A percentile compares a stretch with the other conserved stretches of the same genome.
These are phyloP conservation scores for Bathelium albidoporum DNA, from an alignment of 495 filamentous ascomycete species.

Conservation along the genomic window DNA sequence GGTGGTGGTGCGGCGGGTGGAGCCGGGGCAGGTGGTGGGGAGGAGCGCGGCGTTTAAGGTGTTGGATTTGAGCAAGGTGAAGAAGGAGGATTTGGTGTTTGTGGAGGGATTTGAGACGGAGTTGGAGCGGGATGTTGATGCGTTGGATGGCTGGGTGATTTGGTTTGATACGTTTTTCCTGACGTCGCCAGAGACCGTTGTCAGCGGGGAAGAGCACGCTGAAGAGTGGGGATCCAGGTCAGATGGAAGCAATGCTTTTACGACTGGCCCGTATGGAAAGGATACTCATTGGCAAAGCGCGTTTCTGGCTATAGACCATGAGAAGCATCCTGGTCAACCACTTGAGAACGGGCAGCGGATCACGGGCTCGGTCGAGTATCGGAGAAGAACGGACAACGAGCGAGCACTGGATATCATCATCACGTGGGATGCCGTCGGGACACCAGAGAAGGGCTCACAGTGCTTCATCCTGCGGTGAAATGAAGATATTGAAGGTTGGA, in stretches of 20 bases:
- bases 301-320: slow-evolving; percentile 27
- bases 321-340: slow-evolving; percentile 15
- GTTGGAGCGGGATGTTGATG: slow-evolving; percentile 43
- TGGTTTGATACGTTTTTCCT: slow-evolving; percentile 61
- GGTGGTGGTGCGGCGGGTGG: slow-evolving; percentile 42
- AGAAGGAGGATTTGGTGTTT: slow-evolving; percentile 48
- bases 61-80: slow-evolving; percentile 47
- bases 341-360: slow-evolving; percentile 13
- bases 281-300: slow-evolving; percentile 36
- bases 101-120: slow-evolving; percentile 43
- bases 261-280: slow-evolving; percentile 31
- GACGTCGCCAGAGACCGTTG: slow-evolving; percentile 28
- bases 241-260: slow-evolving; percentile 32
- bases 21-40: slow-evolving; percentile 36
- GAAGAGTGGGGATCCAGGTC: slow-evolving; percentile 26
- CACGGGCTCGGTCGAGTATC: background rate
- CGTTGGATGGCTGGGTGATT: slow-evolving; percentile 49
- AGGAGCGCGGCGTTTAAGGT: slow-evolving; percentile 43
- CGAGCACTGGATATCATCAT: background rate
- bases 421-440: background rate
- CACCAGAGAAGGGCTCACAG: background rate
- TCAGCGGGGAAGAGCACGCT: slow-evolving; percentile 22
- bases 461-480: background rate
- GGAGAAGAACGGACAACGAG: background rate
- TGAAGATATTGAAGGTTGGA: background rate